Base-by-base conservation (phyloP, 2,329 filamentous ascomycete genomes). In the Xylaria sp. region DNA sequence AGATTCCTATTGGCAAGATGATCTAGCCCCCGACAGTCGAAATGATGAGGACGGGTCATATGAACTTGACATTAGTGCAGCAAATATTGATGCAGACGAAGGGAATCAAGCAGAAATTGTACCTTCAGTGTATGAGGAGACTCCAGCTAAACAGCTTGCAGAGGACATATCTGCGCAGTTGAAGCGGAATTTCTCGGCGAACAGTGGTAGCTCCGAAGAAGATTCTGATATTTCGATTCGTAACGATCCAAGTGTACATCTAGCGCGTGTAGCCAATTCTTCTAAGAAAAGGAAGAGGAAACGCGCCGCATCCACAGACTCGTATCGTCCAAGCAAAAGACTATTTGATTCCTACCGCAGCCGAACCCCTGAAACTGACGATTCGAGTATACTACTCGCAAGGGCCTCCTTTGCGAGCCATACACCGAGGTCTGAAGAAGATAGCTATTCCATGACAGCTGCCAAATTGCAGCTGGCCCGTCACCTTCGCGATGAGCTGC, bases 381-480 rank as follows among this genome's bases (percentile, higher is more conserved):
- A 72, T 57, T 53, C 66, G n/a, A 72, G 71, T 45, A 50, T 72
- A 9, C 67, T 60, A 50, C 61, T 75, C 33, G 72, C 72, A 63
- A 67, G 69, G 46, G 67, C 69, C 45, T 69, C 71, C 55, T 47
- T 72, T 38, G 65, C 63, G 12, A 71, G 66, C 28, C 60, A 66
- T 35, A 65, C 43, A 55, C 65, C 31, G 65, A 75, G 31, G 42
- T 65, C 43, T 6, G 73, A 74, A 23, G 73, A 73, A 61, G 73
- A 75, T 6, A 67, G 67, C 46, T 62, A 69, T 33, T 71, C 72
- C 9, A 69, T 75, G 61, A 72, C 74, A 42, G 71, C 74, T 0
- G 73, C 83, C 37, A 85, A 83, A 69, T 64, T 78, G 2, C 79
- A 82, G 52, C 76, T 87, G 12, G 71, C 76, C 37, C 81, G 78